Evolutionary conservation across 176 grass and related monocot species (phyloP).

Genomic region (Cenchrus americanus): DNA sequence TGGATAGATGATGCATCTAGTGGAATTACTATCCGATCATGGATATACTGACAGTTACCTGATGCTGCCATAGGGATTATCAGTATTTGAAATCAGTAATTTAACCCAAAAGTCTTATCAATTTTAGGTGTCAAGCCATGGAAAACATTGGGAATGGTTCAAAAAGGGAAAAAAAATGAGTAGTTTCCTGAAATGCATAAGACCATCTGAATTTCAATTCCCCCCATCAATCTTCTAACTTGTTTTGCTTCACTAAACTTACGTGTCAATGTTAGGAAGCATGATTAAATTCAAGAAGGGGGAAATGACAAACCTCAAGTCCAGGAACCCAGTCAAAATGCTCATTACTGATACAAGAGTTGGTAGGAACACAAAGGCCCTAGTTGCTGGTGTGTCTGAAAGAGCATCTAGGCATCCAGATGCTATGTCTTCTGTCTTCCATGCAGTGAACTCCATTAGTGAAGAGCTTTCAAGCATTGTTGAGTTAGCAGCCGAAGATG

Average conservation of each 20-base stretch:
- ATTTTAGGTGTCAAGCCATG: neutral
- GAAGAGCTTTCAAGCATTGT: constrained; percentile 71
- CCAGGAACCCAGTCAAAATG: constrained; percentile 75
- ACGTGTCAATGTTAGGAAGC: constrained; percentile 52
- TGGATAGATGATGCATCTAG: constrained; percentile 25
- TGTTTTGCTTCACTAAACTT: constrained; percentile 2
- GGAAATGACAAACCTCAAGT: constrained; percentile 59
- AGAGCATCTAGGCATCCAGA: constrained; percentile 71
- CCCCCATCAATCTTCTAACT: neutral
- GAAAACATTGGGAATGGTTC: neutral
- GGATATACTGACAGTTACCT: neutral
- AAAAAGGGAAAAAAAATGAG: neutral
- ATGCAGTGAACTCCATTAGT: constrained; percentile 78
- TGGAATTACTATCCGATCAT: neutral
- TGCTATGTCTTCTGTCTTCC: constrained; percentile 72
- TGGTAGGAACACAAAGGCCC: constrained; percentile 86
- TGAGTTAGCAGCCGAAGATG: constrained; percentile 61
- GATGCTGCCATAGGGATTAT: neutral
- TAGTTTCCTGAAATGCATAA: neutral
- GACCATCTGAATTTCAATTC: neutral
- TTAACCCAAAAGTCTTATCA: neutral
- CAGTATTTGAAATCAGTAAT: neutral
- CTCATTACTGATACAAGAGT: constrained; percentile 88
- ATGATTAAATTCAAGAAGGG: constrained; percentile 95
- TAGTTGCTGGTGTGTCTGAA: constrained; percentile 79